Percentiles rank a stretch among this genome's conserved stretches.
These are phyloP conservation scores for Amauroascus niger DNA, from an alignment of 2,329 filamentous ascomycete genomes.

Conservation along the genomic window DNA sequence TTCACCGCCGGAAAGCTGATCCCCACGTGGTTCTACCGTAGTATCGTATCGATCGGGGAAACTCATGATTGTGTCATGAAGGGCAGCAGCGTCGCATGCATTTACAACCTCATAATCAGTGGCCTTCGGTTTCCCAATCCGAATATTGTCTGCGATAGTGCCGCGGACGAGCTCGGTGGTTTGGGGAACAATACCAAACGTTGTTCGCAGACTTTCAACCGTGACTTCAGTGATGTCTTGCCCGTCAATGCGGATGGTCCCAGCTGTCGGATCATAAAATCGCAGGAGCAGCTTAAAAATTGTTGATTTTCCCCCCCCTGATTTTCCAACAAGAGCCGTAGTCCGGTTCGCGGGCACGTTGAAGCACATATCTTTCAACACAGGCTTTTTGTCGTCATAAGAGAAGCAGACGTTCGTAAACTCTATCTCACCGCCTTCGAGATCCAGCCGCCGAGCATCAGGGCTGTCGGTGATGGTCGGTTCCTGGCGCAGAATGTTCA, in stretches of 20 bases:
- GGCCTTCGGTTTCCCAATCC: slow-evolving; percentile 51
- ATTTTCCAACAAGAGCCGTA: slow-evolving; percentile 46
- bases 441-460: background rate
- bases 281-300: slow-evolving; percentile 46
- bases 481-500: background rate
- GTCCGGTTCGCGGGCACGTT: background rate
- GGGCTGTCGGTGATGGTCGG: background rate
- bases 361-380: background rate
- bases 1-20: slow-evolving; percentile 44
- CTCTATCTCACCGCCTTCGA: background rate
- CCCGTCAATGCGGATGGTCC: slow-evolving; percentile 42
- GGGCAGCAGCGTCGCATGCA: slow-evolving; percentile 51
- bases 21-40: slow-evolving; percentile 42
- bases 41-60: slow-evolving; percentile 47
- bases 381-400: background rate
- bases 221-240: slow-evolving; percentile 51
- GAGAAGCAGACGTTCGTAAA: background rate
- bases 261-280: slow-evolving; percentile 43
- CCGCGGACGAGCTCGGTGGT: slow-evolving; percentile 55
- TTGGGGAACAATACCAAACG: slow-evolving; percentile 56
- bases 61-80: slow-evolving; percentile 53
- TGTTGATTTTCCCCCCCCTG: slow-evolving; percentile 48
- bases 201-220: slow-evolving; percentile 48
- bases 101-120: slow-evolving; percentile 50
- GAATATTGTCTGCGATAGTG: slow-evolving; percentile 54